Evolutionary conservation across 2,329 filamentous ascomycete species (phyloP).

Genomic region (Pseudogymnoascus sp.): DNA sequence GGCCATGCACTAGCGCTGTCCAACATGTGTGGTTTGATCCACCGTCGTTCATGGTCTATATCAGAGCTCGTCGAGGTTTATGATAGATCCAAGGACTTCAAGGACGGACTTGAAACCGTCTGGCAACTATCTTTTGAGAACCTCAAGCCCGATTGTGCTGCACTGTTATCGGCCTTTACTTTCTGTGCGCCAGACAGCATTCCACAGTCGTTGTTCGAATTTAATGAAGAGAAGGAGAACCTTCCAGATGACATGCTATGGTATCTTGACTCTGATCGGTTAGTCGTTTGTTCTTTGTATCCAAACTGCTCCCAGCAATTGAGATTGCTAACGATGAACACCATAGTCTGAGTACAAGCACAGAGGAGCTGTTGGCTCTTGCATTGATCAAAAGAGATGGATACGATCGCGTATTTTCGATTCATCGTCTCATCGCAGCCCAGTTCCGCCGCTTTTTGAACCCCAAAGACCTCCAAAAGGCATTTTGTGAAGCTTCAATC

Average conservation of each 20-base stretch:
- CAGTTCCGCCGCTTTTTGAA: not conserved
- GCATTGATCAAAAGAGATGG: not conserved
- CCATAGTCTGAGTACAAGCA: not conserved
- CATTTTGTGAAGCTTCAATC: not conserved
- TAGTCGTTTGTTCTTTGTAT: not conserved
- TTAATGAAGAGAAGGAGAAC: not conserved
- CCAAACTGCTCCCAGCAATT: not conserved
- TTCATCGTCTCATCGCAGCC: not conserved
- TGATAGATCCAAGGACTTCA: not conserved
- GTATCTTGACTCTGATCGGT: not conserved
- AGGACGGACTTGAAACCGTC: not conserved
- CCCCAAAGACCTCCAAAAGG: not conserved
- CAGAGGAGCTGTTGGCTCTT: not conserved
- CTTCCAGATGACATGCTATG: not conserved
- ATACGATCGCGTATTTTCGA: not conserved
- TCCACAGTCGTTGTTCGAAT: not conserved
- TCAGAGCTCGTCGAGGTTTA: not conserved
- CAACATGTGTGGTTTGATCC: not conserved
- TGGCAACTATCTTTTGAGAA: not conserved
- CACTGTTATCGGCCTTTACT: not conserved
- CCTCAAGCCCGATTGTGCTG: not conserved
- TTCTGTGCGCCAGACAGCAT: not conserved
- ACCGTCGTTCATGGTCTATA: not conserved
- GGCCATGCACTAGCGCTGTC: not conserved
- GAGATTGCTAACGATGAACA: not conserved